Evolutionary conservation across 192 early-diverging fungal species (phyloP), one percentile per base, ranked within the genome.

Genomic region (Linnemannia schmuckeri): DNA sequence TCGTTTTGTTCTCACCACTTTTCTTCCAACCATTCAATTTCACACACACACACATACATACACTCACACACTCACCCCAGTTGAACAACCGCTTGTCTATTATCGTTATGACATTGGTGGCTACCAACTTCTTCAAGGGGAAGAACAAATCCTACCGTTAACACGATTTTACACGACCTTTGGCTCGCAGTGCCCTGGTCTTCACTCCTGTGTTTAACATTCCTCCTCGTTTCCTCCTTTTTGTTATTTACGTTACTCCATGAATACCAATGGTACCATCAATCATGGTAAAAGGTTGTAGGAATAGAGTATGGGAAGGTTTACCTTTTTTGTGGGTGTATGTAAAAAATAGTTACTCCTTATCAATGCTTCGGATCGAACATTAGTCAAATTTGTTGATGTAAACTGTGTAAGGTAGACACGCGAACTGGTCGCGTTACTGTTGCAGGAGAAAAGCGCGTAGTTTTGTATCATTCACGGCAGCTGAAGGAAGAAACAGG

Each of bases 71-170:
- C 35, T 27, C 78, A 87, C 85, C 85, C 85, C 79, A 87, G 85
- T 87, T 87, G 85, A 87, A 87, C 85, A 87, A 87, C 85, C 85
- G 75, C 76, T 87, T 79, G 85, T 81, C 79, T 76, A 79, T 87
- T 87, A 87, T 87, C 52, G 85, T 87, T 87, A 87, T 77, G 79
- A 80, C 85, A 54, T 61, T 69, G 78, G 85, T 78, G 85, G 85
- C 85, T 87, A 87, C 85, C 80, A 87, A 87, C 85, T 87, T 33
- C 27, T 75, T 72, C 35, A 68, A 77, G 85, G 85, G 85, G 85
- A 81, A 87, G 85, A 87, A 35, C 73, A 81, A 87, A 76, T 54
- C 20, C 66, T 42, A 66, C 24, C 61, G 13, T 30, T 66, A 66
- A 33, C 61, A 66, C 61, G 61, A 3, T 66, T 66, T 66, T 66